Percentiles rank a stretch among this genome's conserved stretches.
Conservation (phyloP, 495 filamentous ascomycete genomes). For the Xylaria grammica region DNA sequence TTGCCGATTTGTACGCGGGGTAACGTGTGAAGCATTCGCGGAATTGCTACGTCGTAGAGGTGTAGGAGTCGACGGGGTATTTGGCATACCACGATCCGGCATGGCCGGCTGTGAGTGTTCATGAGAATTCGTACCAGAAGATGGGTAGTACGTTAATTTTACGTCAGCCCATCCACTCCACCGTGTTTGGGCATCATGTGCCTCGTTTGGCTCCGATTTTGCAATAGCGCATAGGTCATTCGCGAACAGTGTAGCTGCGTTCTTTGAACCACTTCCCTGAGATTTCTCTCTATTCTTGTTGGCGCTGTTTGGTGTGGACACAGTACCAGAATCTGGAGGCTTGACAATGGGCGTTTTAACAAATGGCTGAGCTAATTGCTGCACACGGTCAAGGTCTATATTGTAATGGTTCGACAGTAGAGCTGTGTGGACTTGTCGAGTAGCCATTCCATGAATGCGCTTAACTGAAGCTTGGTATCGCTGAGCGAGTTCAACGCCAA, state of each 20-base stretch:
- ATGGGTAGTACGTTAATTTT: conserved; percentile 53
- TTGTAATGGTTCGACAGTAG: conserved; percentile 89
- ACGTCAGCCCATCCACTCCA: conserved; percentile 58
- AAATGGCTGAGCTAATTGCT: conserved; percentile 82
- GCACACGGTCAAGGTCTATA: conserved; percentile 87
- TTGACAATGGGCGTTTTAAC: conserved; percentile 62
- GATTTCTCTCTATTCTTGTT: conserved; percentile 77
- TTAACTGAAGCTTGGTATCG: conserved; percentile 88
- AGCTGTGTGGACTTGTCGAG: conserved; percentile 68
- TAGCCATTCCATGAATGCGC: conserved; percentile 59
- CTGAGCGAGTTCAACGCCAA: conserved; percentile 84
- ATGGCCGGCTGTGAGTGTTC: conserved; percentile 27
- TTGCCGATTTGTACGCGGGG: conserved; percentile 42
- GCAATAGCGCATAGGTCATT: conserved; percentile 78
- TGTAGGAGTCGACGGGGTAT: conserved; percentile 48
- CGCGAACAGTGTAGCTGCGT: conserved; percentile 64
- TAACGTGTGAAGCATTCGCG: conserved; percentile 35
- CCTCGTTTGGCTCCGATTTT: conserved; percentile 49
- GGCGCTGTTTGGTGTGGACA: conserved; percentile 48
- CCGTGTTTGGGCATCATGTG: conserved; percentile 29
- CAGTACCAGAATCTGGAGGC: conserved; percentile 45
- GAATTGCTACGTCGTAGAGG: conserved; percentile 55
- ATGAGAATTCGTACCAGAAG: conserved; percentile 30
- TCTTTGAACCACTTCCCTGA: conserved; percentile 37
- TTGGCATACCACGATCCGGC: conserved; percentile 31